Percentiles rank a stretch among this genome's conserved stretches.
These are phyloP conservation scores for Scedosporium boydii DNA, from an alignment of 2,329 filamentous ascomycete species.

Conservation along the genomic window DNA sequence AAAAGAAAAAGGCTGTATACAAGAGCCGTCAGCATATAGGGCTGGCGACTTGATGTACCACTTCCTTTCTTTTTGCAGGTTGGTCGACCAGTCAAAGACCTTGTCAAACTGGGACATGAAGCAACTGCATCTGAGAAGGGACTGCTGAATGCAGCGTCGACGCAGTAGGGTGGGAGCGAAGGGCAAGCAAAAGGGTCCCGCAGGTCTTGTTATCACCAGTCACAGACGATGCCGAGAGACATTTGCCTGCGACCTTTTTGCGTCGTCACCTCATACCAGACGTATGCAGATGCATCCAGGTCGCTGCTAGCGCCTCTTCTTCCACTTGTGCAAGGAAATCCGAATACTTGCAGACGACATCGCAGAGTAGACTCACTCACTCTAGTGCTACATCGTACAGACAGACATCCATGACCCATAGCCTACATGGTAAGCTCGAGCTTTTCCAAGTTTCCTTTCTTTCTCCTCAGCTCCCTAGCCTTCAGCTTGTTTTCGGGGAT, in stretches of 20 bases:
- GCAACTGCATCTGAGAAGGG: background rate
- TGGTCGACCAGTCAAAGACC: background rate
- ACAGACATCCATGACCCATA: background rate
- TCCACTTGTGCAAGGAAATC: too few relatives aligned
- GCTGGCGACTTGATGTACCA: background rate
- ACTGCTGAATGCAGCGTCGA: background rate
- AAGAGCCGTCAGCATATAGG: too few relatives aligned
- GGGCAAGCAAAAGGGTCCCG: background rate
- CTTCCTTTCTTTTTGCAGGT: background rate
- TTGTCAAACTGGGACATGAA: background rate
- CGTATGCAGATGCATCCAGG: background rate
- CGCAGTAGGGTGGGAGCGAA: background rate
- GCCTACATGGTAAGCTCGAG: background rate
- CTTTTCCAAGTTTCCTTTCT: background rate
- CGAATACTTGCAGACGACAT: too few relatives aligned
- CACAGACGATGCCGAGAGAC: background rate
- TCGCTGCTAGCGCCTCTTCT: too few relatives aligned
- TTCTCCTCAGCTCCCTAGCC: background rate
- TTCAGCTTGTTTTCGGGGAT: background rate
- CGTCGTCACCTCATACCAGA: background rate
- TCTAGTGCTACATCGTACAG: background rate
- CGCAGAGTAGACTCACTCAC: background rate
- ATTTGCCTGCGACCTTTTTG: background rate
- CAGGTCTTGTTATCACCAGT: background rate
- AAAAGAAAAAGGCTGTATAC: too few relatives aligned